phyloP scores from a whole-genome alignment of 1,139 yeast genomes.

The Tardiomyces depauwii region DNA sequence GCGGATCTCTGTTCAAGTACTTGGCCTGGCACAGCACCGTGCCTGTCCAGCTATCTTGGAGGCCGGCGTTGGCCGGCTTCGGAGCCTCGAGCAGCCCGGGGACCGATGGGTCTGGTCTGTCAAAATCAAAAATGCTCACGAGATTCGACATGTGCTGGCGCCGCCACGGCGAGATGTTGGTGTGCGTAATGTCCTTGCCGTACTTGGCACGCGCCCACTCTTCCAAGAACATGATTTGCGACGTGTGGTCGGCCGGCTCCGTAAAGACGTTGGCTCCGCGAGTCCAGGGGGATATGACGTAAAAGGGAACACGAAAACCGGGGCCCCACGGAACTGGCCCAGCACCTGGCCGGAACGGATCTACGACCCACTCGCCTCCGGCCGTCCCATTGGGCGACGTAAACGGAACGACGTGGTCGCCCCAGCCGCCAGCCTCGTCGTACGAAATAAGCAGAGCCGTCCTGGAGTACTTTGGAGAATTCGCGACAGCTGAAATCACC shows the following conservation, averaged over 20 bases:
- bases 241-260: constrained; percentile 18
- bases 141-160: constrained; percentile 17
- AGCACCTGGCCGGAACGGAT: constrained; percentile 7
- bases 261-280: constrained; percentile 18
- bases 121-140: constrained; percentile 15
- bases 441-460: constrained; percentile 17
- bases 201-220: constrained; percentile 11
- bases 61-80: neutral
- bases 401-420: constrained; percentile 17
- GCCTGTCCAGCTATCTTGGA: constrained; percentile 1
- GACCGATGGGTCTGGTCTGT: constrained; percentile 9
- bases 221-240: constrained; percentile 18
- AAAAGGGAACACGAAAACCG: constrained; percentile 18
- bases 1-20: constrained; percentile 7
- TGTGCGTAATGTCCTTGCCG: constrained; percentile 10
- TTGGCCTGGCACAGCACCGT: constrained; percentile 4
- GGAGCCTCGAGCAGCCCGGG: constrained; percentile 3
- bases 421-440: constrained; percentile 21
- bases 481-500: constrained; percentile 14
- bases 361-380: constrained; percentile 15
- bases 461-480: constrained; percentile 14
- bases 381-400: constrained; percentile 15
- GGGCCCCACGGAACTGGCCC: constrained; percentile 16
- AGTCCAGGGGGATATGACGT: constrained; percentile 17
- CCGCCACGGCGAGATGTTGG: constrained; percentile 15